phyloP scores from a whole-genome alignment of 805 yeast genomes.

The Pichia occidentalis region DNA sequence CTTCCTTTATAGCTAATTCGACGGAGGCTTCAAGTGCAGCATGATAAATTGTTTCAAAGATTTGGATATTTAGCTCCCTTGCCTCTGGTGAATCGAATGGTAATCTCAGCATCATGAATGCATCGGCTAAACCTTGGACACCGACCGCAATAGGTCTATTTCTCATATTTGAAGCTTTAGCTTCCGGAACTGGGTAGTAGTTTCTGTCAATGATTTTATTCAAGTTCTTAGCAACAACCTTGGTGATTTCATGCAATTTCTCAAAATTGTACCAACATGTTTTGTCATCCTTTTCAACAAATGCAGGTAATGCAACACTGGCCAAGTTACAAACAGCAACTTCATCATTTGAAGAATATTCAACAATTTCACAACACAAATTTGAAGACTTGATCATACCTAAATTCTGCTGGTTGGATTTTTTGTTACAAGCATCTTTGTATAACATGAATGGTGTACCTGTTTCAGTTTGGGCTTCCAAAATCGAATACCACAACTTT shows the following conservation, averaged over 20 bases:
- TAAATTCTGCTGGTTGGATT: constrained; percentile 54
- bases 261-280: constrained; percentile 47
- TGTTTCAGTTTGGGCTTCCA: constrained; percentile 59
- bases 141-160: constrained; percentile 59
- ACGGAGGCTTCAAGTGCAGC: constrained; percentile 51
- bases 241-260: constrained; percentile 47
- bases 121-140: constrained; percentile 58
- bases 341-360: constrained; percentile 51
- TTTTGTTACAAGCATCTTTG: constrained; percentile 55
- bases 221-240: constrained; percentile 49
- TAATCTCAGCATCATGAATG: constrained; percentile 48
- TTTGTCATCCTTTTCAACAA: constrained; percentile 39
- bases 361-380: constrained; percentile 59
- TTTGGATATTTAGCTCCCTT: constrained; percentile 48
- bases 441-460: constrained; percentile 62
- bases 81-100: constrained; percentile 56
- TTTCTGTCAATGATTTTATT: constrained; percentile 52
- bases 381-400: constrained; percentile 56
- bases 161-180: constrained; percentile 46
- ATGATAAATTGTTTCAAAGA: constrained; percentile 56
- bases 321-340: constrained; percentile 59
- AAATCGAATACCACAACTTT: constrained; percentile 53
- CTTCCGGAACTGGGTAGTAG: constrained; percentile 51
- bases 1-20: constrained; percentile 47
- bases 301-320: constrained; percentile 52